A percentile compares a stretch with the other conserved stretches of the same genome.
Evolutionary conservation across 768 basidiomycete species (phyloP).

Genomic region (Pleurotus salmoneostramineus): DNA sequence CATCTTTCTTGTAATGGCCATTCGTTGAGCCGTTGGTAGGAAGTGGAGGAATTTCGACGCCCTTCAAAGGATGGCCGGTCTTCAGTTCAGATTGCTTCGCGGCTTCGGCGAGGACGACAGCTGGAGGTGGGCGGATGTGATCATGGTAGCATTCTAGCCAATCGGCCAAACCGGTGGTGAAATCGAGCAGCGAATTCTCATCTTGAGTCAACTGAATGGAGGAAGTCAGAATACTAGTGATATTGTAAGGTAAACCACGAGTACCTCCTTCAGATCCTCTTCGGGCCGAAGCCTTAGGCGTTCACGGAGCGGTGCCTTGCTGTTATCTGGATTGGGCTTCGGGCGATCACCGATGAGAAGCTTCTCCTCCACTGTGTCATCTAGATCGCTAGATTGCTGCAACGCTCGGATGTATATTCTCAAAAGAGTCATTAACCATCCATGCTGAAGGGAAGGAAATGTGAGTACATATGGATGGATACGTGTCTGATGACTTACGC

Average conservation of each 20-base stretch:
- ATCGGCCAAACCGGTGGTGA: constrained; percentile 55
- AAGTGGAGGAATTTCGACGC: constrained; percentile 44
- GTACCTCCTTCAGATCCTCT: constrained; percentile 54
- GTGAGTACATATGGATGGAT: neutral
- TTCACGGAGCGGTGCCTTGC: constrained; percentile 49
- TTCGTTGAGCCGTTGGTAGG: constrained; percentile 35
- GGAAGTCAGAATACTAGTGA: neutral
- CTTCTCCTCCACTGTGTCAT: constrained; percentile 79
- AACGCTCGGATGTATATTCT: constrained; percentile 76
- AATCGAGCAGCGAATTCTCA: constrained; percentile 56
- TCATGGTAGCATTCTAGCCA: constrained; percentile 82
- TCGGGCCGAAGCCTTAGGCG: constrained; percentile 48
- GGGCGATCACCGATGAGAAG: constrained; percentile 78
- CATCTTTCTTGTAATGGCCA: constrained; percentile 61
- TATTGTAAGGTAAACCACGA: constrained; percentile 5
- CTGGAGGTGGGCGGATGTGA: constrained; percentile 64
- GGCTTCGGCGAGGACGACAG: constrained; percentile 70
- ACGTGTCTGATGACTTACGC: constrained; percentile 38
- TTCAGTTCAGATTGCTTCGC: constrained; percentile 69
- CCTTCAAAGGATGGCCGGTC: constrained; percentile 64
- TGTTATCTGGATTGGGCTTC: constrained; percentile 52
- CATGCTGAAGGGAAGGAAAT: constrained; percentile 36
- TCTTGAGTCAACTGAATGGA: constrained; percentile 59
- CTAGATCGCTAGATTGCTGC: constrained; percentile 76
- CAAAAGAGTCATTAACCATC: constrained; percentile 71